A percentile compares a stretch with the other conserved stretches of the same genome.
These are phyloP conservation scores for Sanghuangporus sanghuang DNA, from an alignment of 1,284 basidiomycete genomes.

Conservation along the genomic window DNA sequence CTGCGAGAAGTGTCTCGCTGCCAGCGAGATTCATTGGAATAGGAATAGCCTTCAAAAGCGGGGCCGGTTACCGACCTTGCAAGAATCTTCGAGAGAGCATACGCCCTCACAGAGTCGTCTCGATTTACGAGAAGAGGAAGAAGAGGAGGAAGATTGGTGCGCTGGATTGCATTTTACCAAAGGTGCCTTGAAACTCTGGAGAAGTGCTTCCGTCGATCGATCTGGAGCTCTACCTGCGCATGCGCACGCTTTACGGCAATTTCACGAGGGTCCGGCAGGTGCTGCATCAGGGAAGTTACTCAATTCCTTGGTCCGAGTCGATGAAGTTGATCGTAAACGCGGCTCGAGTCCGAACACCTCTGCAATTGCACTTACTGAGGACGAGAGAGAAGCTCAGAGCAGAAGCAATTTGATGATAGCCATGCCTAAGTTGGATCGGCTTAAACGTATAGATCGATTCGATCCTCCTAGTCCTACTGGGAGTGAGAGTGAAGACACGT, in stretches of 20 bases:
- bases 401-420: background rate
- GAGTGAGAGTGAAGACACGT: conserved; percentile 8
- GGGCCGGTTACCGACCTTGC: conserved; percentile 3
- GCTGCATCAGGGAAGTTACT: background rate
- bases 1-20: conserved; percentile 11
- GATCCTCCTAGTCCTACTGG: background rate
- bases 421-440: background rate
- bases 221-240: background rate
- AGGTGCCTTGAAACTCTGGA: conserved; percentile 12
- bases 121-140: background rate
- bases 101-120: background rate
- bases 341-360: background rate
- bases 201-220: conserved; percentile 11
- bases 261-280: background rate
- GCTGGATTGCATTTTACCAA: conserved; percentile 16
- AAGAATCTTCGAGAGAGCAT: conserved; percentile 11
- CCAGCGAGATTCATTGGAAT: conserved; percentile 1
- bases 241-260: background rate
- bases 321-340: conserved; percentile 15
- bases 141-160: conserved; percentile 14
- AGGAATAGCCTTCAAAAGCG: too few relatives aligned
- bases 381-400: background rate
- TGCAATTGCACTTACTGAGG: background rate
- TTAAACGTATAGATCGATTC: background rate
- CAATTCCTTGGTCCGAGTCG: conserved; percentile 12